A percentile compares a stretch with the other conserved stretches of the same genome.
Conservation (phyloP, 768 basidiomycete genomes). For the Trametes cubensis region DNA sequence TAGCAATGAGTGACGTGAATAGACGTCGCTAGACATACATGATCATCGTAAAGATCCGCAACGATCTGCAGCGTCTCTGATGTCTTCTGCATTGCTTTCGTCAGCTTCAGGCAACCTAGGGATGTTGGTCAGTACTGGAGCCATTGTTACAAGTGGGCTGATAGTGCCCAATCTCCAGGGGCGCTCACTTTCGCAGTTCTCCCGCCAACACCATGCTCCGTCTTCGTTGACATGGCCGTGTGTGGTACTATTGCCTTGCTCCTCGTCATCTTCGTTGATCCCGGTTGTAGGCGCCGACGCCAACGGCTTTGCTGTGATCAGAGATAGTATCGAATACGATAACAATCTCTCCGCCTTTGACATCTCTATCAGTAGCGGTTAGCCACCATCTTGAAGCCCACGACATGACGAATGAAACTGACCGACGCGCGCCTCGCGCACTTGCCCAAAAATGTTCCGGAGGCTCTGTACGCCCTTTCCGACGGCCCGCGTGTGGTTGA, state of each 20-base stretch:
- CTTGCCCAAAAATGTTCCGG: slow-evolving; percentile 60
- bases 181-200: slow-evolving; percentile 64
- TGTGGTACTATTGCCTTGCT: slow-evolving; percentile 45
- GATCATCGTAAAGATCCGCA: slow-evolving; percentile 78
- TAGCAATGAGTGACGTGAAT: background rate
- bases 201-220: slow-evolving; percentile 88
- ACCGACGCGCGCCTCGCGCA: slow-evolving; percentile 74
- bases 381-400: background rate
- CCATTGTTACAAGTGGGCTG: too few species aligned
- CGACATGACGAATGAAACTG: slow-evolving; percentile 23
- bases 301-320: slow-evolving; percentile 71
- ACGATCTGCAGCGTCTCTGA: slow-evolving; percentile 73
- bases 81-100: slow-evolving; percentile 76
- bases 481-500: slow-evolving; percentile 63
- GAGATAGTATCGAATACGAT: slow-evolving; percentile 71
- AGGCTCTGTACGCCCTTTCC: slow-evolving; percentile 71
- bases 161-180: too few species aligned
- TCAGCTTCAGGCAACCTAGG: slow-evolving; percentile 74
- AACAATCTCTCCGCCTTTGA: slow-evolving; percentile 74
- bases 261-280: slow-evolving; percentile 37
- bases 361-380: slow-evolving; percentile 56
- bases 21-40: slow-evolving; percentile 47
- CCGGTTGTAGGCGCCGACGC: slow-evolving; percentile 51
- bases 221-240: slow-evolving; percentile 64
- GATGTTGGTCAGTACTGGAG: background rate